These are phyloP conservation scores for Acanthamoeba triangularis DNA, from an alignment of 208 protist genomes.

Conservation along the genomic window DNA sequence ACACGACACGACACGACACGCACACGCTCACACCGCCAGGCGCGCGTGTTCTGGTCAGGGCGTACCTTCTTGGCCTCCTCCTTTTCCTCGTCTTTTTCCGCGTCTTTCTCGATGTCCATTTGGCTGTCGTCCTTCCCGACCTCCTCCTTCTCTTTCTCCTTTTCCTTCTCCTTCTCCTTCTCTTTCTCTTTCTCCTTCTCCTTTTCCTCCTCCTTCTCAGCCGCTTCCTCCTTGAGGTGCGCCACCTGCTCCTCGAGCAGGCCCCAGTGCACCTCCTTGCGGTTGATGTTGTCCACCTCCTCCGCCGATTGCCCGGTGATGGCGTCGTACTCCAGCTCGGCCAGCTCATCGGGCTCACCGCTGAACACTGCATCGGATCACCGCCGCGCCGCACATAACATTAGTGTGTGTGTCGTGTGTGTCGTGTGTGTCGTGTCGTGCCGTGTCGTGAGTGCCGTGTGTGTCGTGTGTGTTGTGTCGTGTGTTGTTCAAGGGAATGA, in stretches of 20 bases:
- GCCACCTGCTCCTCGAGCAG: conserved; percentile 69
- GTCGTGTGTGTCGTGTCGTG: too few species aligned
- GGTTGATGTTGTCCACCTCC: conserved; percentile 67
- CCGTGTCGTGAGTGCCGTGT: background rate
- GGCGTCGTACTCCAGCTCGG: conserved; percentile 37
- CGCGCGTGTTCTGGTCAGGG: background rate
- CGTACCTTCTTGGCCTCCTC: conserved; percentile 33
- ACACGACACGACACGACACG: too few species aligned
- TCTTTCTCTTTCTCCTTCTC: conserved; percentile 25
- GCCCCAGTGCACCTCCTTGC: conserved; percentile 75
- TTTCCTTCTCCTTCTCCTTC: conserved; percentile 48
- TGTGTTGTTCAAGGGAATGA: background rate
- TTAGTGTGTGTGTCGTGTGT: background rate
- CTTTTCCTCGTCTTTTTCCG: conserved; percentile 52
- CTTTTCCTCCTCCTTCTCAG: conserved; percentile 25
- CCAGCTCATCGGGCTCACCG: conserved; percentile 65
- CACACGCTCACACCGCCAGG: too few species aligned
- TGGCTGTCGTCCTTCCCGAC: background rate
- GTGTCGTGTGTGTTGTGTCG: background rate
- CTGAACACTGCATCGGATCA: conserved; percentile 35
- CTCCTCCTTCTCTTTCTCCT: conserved; percentile 30
- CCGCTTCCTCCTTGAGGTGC: conserved; percentile 27
- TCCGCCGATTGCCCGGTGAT: conserved; percentile 37
- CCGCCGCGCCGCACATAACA: background rate
- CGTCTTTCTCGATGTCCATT: conserved; percentile 65